Base-by-base conservation (phyloP, 78 protist genomes). In the Capsaspora owczarzaki region DNA sequence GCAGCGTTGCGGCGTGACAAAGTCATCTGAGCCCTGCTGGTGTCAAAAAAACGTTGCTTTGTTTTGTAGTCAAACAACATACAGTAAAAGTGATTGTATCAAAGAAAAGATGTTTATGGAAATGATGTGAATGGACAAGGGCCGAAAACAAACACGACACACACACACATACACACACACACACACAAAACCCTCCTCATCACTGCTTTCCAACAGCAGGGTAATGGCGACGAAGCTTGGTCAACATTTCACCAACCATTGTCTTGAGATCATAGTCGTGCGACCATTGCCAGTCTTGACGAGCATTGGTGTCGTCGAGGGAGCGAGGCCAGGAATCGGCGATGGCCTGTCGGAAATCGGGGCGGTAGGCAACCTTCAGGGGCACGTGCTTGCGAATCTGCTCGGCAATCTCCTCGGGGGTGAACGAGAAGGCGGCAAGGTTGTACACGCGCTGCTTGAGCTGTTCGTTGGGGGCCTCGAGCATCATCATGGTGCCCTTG, bases 271-370 rank as follows among this genome's bases (percentile, higher is more conserved):
- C 84, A 61, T 53, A 89, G 70, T 56, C 35, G 25, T 69, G 85
- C 31, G 0, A 0, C 90, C 90, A 87, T 78, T 74, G 74, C 93
- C 93, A 90, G 77, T 91, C 94, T 25, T 31, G 25, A 20, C 89
- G 74, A 0, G 94, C 94, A 0, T 1, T 0, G 31, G 78, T 37
- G 76, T 88, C 91, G 61, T 91, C 90, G 40, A 91, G 76, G 35
- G 80, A 53, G 31, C 29, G 10, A 8, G 94, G 94, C 94, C 94
- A 91, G 27, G 87, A 51, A 68, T 74, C 89, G 25, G 94, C 94
- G 40, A 91, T 86, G 37, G 3, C 35, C 56, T 91, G 91, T 27
- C 93, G 74, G 78, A 90, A 74, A 46, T 87, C 93, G 10, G 88
- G 82, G 51, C 2, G 43, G 47, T 89, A 90, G 53, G 20, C 40